Evolutionary conservation across 768 basidiomycete genomes (phyloP).

Genomic region (Cyathus striatus): DNA sequence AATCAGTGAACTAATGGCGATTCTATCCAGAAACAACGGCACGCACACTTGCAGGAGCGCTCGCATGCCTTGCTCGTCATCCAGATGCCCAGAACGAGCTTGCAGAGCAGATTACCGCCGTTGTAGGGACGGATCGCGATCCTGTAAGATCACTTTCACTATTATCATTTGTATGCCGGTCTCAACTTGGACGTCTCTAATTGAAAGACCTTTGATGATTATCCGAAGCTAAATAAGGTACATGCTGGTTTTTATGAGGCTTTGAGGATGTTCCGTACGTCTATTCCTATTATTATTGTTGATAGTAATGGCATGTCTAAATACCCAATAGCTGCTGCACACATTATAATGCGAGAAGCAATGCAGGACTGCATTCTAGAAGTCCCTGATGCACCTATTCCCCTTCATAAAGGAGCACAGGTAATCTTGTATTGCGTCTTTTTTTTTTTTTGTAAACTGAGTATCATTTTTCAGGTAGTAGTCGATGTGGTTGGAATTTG

Average conservation of each 20-base stretch:
- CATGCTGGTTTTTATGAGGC: slow-evolving; percentile 27
- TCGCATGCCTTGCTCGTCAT: slow-evolving; percentile 40
- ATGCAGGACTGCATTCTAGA: slow-evolving; percentile 34
- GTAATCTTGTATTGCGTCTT: slow-evolving; percentile 13
- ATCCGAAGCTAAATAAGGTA: slow-evolving; percentile 34
- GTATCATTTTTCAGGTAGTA: slow-evolving; percentile 22
- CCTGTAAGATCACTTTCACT: too few species aligned
- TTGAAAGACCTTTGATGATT: slow-evolving; percentile 34
- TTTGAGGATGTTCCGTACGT: background rate
- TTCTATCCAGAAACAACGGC: slow-evolving; percentile 44
- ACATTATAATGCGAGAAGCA: slow-evolving; percentile 36
- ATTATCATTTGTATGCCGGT: too few species aligned
- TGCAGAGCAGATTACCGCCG: slow-evolving; percentile 34
- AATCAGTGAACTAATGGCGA: background rate
- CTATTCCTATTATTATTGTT: too few species aligned
- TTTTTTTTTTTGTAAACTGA: background rate
- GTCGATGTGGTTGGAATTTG: slow-evolving; percentile 47
- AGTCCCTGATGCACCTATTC: slow-evolving; percentile 30
- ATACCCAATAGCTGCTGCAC: slow-evolving; percentile 36
- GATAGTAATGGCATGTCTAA: too few species aligned
- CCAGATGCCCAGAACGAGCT: slow-evolving; percentile 45
- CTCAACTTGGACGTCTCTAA: background rate
- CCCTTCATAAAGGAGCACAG: slow-evolving; percentile 32
- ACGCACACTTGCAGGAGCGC: slow-evolving; percentile 38
- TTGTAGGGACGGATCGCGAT: slow-evolving; percentile 26